Percentiles rank a stretch among this genome's conserved stretches.
Conservation (phyloP, 1,284 basidiomycete genomes). For the Boletus putidus region DNA sequence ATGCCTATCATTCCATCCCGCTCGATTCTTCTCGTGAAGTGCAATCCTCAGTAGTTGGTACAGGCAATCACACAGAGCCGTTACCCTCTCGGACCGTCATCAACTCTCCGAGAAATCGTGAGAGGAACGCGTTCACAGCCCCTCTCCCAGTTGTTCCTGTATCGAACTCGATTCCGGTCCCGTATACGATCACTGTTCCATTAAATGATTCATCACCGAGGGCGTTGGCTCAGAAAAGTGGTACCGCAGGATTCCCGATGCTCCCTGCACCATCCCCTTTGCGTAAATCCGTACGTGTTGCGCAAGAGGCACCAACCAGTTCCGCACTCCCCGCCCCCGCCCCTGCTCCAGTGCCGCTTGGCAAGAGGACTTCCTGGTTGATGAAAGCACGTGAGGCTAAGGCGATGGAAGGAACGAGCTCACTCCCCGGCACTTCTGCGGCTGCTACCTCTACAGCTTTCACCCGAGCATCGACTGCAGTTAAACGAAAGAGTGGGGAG, state of each 20-base stretch:
- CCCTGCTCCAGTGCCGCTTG: constrained; percentile 44
- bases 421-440: constrained; percentile 40
- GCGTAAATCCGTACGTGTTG: constrained; percentile 60
- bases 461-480: constrained; percentile 26
- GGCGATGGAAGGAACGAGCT: constrained; percentile 56
- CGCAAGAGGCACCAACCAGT: constrained; percentile 48
- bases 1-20: constrained; percentile 43
- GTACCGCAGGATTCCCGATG: constrained; percentile 48
- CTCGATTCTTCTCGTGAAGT: constrained; percentile 36
- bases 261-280: constrained; percentile 67
- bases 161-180: constrained; percentile 12
- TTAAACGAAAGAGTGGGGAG: constrained; percentile 71
- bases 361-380: constrained; percentile 76
- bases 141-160: constrained; percentile 37
- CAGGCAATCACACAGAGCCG: constrained; percentile 23
- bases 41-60: constrained; percentile 8
- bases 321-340: constrained; percentile 41
- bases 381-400: constrained; percentile 74
- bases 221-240: constrained; percentile 37
- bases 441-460: constrained; percentile 8
- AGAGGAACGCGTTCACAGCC: constrained; percentile 28
- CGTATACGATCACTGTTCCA: constrained; percentile 30
- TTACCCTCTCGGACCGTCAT: constrained; percentile 17
- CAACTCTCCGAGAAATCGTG: constrained; percentile 19
- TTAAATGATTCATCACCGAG: constrained; percentile 35